These are phyloP conservation scores for Leccinellum luteum DNA, from an alignment of 768 basidiomycete species.

Conservation along the genomic window DNA sequence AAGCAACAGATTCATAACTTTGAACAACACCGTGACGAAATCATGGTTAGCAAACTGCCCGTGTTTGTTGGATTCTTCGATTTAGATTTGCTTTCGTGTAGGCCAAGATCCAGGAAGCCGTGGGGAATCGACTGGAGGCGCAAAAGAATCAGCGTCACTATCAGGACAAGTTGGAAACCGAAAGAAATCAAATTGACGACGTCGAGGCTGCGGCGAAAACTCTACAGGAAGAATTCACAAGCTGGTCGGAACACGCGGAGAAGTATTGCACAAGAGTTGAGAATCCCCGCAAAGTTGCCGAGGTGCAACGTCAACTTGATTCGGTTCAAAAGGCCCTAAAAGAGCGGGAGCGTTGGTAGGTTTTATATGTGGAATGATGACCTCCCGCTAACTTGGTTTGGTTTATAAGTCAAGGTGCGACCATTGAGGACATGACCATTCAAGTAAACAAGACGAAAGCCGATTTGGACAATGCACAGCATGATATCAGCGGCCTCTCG, in stretches of 20 bases:
- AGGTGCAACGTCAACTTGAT: slow-evolving; percentile 59
- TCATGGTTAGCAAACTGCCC: slow-evolving; percentile 40
- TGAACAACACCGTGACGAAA: slow-evolving; percentile 39
- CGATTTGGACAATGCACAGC: slow-evolving; percentile 56
- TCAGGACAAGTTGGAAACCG: slow-evolving; percentile 49
- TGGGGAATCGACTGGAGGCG: slow-evolving; percentile 45
- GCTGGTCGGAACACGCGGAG: slow-evolving; percentile 63
- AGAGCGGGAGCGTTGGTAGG: slow-evolving; percentile 62
- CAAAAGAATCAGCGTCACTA: slow-evolving; percentile 50
- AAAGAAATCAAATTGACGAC: slow-evolving; percentile 43
- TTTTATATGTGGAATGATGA: neutral
- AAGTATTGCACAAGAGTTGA: slow-evolving; percentile 57
- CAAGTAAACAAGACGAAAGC: slow-evolving; percentile 66
- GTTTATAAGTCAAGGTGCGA: slow-evolving; percentile 61
- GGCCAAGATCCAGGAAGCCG: slow-evolving; percentile 50
- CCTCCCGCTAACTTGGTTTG: neutral
- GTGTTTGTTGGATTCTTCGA: neutral
- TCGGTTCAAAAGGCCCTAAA: slow-evolving; percentile 63
- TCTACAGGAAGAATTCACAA: slow-evolving; percentile 61
- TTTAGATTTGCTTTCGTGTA: slow-evolving; percentile 24
- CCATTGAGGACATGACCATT: slow-evolving; percentile 72
- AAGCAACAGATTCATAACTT: slow-evolving; percentile 52
- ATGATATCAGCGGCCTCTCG: slow-evolving; percentile 61
- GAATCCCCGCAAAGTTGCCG: slow-evolving; percentile 55
- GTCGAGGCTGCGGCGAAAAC: slow-evolving; percentile 47